Evolutionary conservation across 352 stramenopile genomes (phyloP), one percentile per base, ranked within the genome.

Genomic region (Phytophthora lateralis): DNA sequence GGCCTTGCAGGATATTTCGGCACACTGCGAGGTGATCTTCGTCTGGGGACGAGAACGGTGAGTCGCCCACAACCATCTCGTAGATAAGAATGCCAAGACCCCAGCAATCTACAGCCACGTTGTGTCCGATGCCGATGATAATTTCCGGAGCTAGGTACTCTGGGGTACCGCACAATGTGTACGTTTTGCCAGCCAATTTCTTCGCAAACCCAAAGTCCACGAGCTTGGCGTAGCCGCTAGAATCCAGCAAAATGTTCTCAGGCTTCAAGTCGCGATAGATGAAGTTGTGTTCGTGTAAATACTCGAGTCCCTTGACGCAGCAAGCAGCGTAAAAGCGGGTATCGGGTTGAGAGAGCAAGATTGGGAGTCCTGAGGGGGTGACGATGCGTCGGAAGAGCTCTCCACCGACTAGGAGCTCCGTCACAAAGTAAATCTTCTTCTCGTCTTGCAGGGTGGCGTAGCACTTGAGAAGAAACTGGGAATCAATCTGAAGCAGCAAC

Each of bases 401-500:
- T 9, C 83, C 83, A 20, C 83, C 83, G 55, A 98, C 93, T 14
- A 98, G 76, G 49, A 98, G 98, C 64, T 99, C 96, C 43, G 98
- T 82, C 26, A 98, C 83, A 83, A 99, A 98, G 76, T 98, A 99
- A 30, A 99, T 76, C 56, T 94, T 98, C 66, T 89, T 90, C 20
- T 86, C 75, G 58, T 98, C 93, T 73, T 98, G 95, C 65, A 97
- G 98, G 8, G 94, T 97, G 55, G 76, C 89, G 32, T 84, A 91
- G 24, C 98, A 76, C 55, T 97, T 97, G 10, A 99, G 93, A 35
- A 99, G 98, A 71, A 98, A 98, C 42, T 94, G 93, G 60, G 98
- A 96, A 63, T 89, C 91, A 24, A 93, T 65, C 41, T 85, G 88
- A 51, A 96, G 80, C 11, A 98, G 73, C 48, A 98, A 98, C 4